Percentiles rank a stretch among this genome's conserved stretches.
phyloP scores from a whole-genome alignment of 192 early-diverging fungal species.

The Geranomyces variabilis region DNA sequence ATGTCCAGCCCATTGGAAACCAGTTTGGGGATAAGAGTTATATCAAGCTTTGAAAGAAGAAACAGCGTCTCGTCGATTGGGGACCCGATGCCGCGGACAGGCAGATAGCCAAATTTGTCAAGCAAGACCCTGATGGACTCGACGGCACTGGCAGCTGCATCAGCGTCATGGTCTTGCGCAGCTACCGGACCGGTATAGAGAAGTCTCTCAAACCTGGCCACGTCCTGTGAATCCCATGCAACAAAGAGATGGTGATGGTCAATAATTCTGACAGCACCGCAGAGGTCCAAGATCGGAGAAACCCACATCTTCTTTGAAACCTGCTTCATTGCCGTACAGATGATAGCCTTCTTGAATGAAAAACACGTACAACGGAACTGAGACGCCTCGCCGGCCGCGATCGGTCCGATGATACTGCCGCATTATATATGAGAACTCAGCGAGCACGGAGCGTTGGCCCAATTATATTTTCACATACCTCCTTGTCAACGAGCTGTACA shows the following conservation, averaged over 20 bases:
- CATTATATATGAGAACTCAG: too few species aligned
- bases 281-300: too few species aligned
- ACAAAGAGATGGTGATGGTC: background rate
- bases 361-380: conserved; percentile 37
- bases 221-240: conserved; percentile 33
- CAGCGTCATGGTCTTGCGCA: background rate
- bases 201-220: conserved; percentile 45
- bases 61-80: conserved; percentile 52
- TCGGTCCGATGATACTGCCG: conserved; percentile 45
- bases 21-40: conserved; percentile 36
- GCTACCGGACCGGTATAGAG: conserved; percentile 30
- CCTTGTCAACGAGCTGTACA: conserved; percentile 47
- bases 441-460: background rate
- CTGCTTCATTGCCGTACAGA: conserved; percentile 35
- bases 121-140: conserved; percentile 34
- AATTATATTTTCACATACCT: conserved; percentile 20
- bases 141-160: conserved; percentile 1
- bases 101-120: conserved; percentile 39
- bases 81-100: conserved; percentile 40
- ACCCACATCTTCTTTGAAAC: conserved; percentile 50
- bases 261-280: background rate
- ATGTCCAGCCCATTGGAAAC: conserved; percentile 45
- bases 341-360: conserved; percentile 43
- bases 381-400: conserved; percentile 24
- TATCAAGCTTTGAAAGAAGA: conserved; percentile 43